These are phyloP conservation scores for Orobanche coerulescens DNA, from an alignment of 257 asterid species.

Conservation along the genomic window DNA sequence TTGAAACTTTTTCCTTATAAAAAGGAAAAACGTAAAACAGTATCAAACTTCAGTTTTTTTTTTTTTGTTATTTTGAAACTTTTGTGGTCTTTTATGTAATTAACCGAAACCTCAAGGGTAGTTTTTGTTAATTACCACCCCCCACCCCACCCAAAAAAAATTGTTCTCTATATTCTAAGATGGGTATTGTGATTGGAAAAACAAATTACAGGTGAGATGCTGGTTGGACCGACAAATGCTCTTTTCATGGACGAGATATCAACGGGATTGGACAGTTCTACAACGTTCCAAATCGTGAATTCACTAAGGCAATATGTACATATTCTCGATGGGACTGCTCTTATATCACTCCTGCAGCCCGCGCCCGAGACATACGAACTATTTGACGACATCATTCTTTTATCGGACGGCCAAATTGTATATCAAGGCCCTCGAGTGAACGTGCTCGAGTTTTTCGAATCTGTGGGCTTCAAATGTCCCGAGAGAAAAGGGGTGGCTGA, in stretches of 20 bases:
- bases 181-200: not conserved
- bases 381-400: slow-evolving; percentile 41
- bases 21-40: no score
- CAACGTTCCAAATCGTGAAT: slow-evolving; percentile 38
- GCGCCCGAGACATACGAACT: slow-evolving; percentile 45
- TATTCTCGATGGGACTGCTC: slow-evolving; percentile 42
- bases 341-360: slow-evolving; percentile 48
- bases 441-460: slow-evolving; percentile 41
- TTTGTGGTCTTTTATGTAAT: no score
- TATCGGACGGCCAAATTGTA: slow-evolving; percentile 37
- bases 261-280: slow-evolving; percentile 50
- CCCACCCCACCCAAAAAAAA: not conserved
- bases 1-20: no score
- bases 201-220: slow-evolving; percentile 40
- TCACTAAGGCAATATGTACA: slow-evolving; percentile 36
- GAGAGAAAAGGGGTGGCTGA: slow-evolving; percentile 51
- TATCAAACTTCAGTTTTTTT: no score
- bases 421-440: slow-evolving; percentile 47
- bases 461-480: slow-evolving; percentile 43
- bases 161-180: not conserved
- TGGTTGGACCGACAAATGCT: slow-evolving; percentile 48
- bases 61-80: no score
- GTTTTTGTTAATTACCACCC: not conserved
- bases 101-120: no score
- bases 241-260: slow-evolving; percentile 62